Evolutionary conservation across 139 green algal genomes (phyloP), one percentile per base, ranked within the genome.

Genomic region (Dunaliella primolecta): DNA sequence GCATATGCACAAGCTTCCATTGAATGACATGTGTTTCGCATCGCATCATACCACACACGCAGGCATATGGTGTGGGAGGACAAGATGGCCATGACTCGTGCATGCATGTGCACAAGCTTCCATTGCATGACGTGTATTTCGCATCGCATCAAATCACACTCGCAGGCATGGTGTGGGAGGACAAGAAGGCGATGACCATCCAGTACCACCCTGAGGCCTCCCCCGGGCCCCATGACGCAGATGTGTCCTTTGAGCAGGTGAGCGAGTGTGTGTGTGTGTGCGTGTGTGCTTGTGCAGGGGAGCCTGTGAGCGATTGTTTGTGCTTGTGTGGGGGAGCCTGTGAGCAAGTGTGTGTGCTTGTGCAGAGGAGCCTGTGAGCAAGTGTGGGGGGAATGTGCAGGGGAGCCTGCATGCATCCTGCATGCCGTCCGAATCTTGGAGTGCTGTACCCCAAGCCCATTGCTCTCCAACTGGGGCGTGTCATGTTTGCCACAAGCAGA

Each of bases 141-240:
- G 34, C 33, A n/a, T 31, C 7, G n/a, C n/a, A n/a, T n/a, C n/a
- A n/a, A n/a, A n/a, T n/a, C 46, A 25, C 25, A 0, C 36, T 36
- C 33, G 2, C 80, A 89, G 86, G 92, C 77, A 92, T 95, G 90
- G 55, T 93, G 82, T 92, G 89, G 83, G 46, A 86, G 3, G 91
- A 89, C 0, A 93, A 90, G 88, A 91, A 92, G 90, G 95, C 93
- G 2, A 97, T 99, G 93, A 98, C 93, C 83, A 99, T 99, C 87
- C 97, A 99, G 93, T 99, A 99, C 91, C 97, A 99, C 90, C 97
- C 97, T 0, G 97, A 99, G 93, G 95, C 97, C 20, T 97, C 94
- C 1, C 97, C 97, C 0, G 97, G 97, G 0, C 97, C 97, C 2
- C 97, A 99, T 87, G 97, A 99, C 86, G 91, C 95, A 24, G 97